A percentile compares a stretch with the other conserved stretches of the same genome.
These are phyloP conservation scores for Hypoxylon rubiginosum DNA, from an alignment of 2,329 filamentous ascomycete genomes.

Conservation along the genomic window DNA sequence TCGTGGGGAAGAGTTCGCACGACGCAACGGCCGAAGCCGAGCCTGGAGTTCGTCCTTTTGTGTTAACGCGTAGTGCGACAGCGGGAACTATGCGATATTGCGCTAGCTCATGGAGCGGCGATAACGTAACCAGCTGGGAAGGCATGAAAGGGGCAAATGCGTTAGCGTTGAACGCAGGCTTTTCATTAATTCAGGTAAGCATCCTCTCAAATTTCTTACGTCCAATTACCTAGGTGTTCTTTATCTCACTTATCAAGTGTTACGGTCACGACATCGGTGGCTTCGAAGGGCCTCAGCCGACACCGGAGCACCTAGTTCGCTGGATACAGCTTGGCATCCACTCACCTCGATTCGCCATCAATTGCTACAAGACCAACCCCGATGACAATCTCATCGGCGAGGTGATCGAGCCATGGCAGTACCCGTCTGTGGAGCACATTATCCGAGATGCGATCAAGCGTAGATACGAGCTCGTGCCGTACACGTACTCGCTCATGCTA, in stretches of 20 bases:
- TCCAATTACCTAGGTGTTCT: conserved; percentile 1
- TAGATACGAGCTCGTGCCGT: conserved; percentile 79
- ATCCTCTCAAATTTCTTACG: background rate
- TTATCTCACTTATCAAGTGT: conserved; percentile 57
- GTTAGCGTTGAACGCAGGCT: conserved; percentile 75
- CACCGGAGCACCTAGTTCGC: conserved; percentile 76
- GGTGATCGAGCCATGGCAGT: conserved; percentile 85
- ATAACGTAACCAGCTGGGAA: conserved; percentile 81
- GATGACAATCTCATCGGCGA: conserved; percentile 76
- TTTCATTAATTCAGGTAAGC: conserved; percentile 73
- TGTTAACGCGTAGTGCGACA: conserved; percentile 78
- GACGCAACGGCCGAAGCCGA: conserved; percentile 72
- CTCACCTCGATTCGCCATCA: conserved; percentile 80
- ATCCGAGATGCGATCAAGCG: conserved; percentile 76
- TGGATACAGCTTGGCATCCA: conserved; percentile 81
- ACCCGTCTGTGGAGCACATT: conserved; percentile 73
- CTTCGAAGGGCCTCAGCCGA: conserved; percentile 80
- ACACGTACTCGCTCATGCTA: conserved; percentile 75
- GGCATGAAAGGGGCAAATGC: conserved; percentile 80
- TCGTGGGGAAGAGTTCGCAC: conserved; percentile 78
- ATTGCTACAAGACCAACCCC: conserved; percentile 80
- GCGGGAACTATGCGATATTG: conserved; percentile 78
- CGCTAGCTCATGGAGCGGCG: conserved; percentile 80
- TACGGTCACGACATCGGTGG: conserved; percentile 82
- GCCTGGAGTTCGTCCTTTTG: conserved; percentile 73